These are phyloP conservation scores for Urtica urens DNA, from an alignment of 306 rosid genomes.

Conservation along the genomic window DNA sequence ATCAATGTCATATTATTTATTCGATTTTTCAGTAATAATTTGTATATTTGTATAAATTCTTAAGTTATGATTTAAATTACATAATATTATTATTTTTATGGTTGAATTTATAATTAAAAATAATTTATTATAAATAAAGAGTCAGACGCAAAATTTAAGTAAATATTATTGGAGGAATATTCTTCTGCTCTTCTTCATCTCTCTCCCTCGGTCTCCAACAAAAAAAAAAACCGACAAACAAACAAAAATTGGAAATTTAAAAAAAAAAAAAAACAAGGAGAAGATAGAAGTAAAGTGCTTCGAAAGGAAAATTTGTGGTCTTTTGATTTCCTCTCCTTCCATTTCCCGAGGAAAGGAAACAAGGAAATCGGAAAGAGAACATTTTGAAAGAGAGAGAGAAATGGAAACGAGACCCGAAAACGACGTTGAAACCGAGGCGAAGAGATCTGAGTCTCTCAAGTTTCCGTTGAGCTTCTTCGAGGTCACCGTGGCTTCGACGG, in stretches of 20 bases:
- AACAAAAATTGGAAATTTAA: background rate
- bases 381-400: slow-evolving; percentile 8
- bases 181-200: too few species aligned
- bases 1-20: too few species aligned
- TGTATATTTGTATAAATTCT: too few species aligned
- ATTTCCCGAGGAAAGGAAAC: slow-evolving; percentile 16
- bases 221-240: background rate
- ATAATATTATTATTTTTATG: too few species aligned
- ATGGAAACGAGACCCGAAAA: slow-evolving; percentile 19
- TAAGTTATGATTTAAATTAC: too few species aligned
- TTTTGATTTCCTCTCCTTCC: background rate
- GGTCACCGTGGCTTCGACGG: slow-evolving; percentile 48
- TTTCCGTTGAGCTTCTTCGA: slow-evolving; percentile 61
- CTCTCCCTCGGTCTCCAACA: too few species aligned
- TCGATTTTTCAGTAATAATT: too few species aligned
- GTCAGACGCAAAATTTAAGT: too few species aligned
- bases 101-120: too few species aligned
- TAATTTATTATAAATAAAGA: too few species aligned
- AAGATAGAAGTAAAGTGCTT: slow-evolving; percentile 5
- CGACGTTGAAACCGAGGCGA: slow-evolving; percentile 8
- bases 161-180: too few species aligned
- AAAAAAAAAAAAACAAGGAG: background rate
- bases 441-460: slow-evolving; percentile 12
- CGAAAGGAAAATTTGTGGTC: slow-evolving; percentile 11
- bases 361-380: background rate